Base-by-base conservation (phyloP, 768 basidiomycete genomes). In the Boletus sensibilis region DNA sequence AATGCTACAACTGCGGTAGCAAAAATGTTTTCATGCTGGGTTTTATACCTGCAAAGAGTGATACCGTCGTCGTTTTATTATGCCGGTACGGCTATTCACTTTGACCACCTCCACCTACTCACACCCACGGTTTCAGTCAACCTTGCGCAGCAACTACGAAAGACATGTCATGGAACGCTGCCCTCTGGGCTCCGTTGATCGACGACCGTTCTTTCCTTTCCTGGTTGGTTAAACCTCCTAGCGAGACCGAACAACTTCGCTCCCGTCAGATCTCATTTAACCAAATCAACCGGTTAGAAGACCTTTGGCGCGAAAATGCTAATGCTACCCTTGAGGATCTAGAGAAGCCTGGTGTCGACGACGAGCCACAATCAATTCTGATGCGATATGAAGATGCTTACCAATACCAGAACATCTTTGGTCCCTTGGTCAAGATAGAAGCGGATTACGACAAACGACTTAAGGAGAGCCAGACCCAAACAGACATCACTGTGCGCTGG, bases 21-120 rank as follows among this genome's bases (percentile, higher is more conserved):
- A 98, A 97, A 76, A 99, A 99, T 68, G 97, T 98, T 13, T 99
- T 99, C 69, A 94, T 98, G 91, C 83, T 99, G 18, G 97, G 97
- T 4, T 99, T 99, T 67, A 99, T 99, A 65, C 97, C 97, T 3
- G 97, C 97, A 20, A 99, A 99, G 77, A 93, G 92, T 68, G 97
- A 99, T 68, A 98, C 97, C 5, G 97, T 99, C 38, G 97, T 99
- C 35, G 96, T 99, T 34, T 79, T 99, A 18, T 81, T 99, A 18
- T 99, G 95, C 70, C 89, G 96, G 94, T 95, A 66, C 59, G 90
- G 50, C 10, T 2, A 13, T 44, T 9, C 25, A 13, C 11, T 44
- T 31, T 41, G 41, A 27, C 18, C 10, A 8, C 9, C 6, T 52
- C 12, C 35, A 3, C 43, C 41, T 29, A n/a, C 52, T 57, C 56